phyloP scores from a whole-genome alignment of 345 rosid genomes.

The Lumnitzera littorea region DNA sequence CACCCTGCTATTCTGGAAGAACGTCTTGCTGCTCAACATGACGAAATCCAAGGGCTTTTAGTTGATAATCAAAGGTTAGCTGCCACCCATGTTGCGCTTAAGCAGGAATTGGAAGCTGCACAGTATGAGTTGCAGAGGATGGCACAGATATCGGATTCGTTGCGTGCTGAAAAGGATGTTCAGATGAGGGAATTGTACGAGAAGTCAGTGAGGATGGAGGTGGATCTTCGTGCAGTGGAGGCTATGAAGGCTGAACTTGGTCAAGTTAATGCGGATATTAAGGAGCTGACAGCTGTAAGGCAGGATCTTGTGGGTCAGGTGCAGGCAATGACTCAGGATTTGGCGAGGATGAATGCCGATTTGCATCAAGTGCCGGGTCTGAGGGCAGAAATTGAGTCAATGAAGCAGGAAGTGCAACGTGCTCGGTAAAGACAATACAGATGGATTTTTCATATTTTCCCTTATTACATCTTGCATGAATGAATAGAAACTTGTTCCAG shows the following conservation, averaged over 20 bases:
- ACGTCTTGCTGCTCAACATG: conserved; percentile 67
- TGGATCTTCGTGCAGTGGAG: conserved; percentile 63
- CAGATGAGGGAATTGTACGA: conserved; percentile 87
- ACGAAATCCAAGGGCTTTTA: conserved; percentile 79
- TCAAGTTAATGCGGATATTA: conserved; percentile 62
- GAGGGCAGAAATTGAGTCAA: conserved; percentile 66
- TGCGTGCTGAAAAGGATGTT: conserved; percentile 65
- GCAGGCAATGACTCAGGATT: conserved; percentile 64
- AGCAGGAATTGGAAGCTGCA: conserved; percentile 84
- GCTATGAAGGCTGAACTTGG: conserved; percentile 53
- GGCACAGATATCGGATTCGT: conserved; percentile 52
- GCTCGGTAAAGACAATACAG: conserved; percentile 45
- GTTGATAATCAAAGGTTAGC: conserved; percentile 85
- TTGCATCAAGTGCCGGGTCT: conserved; percentile 66
- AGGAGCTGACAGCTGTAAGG: conserved; percentile 57
- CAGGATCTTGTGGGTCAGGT: conserved; percentile 68
- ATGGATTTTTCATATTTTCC: too few relatives aligned
- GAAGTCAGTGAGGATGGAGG: conserved; percentile 53
- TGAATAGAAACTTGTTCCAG: too few relatives aligned
- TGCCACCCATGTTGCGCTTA: conserved; percentile 87
- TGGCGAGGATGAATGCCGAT: conserved; percentile 60
- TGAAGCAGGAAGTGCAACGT: conserved; percentile 86
- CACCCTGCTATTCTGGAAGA: conserved; percentile 68
- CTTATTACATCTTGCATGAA: too few relatives aligned
- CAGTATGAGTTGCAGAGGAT: conserved; percentile 73